Percentiles rank a stretch among this genome's conserved stretches.
Evolutionary conservation across 2,329 filamentous ascomycete genomes (phyloP).

Genomic region (Graphiopsis chlorocephala): DNA sequence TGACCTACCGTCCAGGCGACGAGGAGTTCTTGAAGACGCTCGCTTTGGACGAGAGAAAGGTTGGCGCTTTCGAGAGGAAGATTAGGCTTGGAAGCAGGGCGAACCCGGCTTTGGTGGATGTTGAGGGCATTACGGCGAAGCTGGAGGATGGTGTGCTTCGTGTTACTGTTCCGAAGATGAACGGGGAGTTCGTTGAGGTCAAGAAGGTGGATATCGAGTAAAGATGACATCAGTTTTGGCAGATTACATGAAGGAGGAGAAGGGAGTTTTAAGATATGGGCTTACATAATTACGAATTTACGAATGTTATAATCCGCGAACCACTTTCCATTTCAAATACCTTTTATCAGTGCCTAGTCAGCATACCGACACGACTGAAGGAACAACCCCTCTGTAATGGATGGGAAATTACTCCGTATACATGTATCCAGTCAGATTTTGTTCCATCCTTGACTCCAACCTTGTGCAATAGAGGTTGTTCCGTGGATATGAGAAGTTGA

Average conservation of each 20-base stretch:
- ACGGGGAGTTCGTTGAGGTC: conserved; percentile 59
- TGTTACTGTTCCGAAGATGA: conserved; percentile 72
- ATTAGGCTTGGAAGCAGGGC: conserved; percentile 58
- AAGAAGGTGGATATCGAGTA: conserved; percentile 53
- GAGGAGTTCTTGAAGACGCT: conserved; percentile 68
- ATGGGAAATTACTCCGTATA: too few species aligned
- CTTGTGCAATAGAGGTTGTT: not conserved
- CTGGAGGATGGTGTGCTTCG: conserved; percentile 75
- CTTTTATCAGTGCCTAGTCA: not conserved
- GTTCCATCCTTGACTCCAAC: too few species aligned
- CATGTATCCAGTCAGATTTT: too few species aligned
- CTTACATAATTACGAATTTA: not conserved
- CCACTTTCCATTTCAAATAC: not conserved
- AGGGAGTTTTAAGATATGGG: not conserved
- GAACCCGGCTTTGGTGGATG: conserved; percentile 62
- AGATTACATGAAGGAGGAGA: not conserved
- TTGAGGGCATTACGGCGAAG: conserved; percentile 66
- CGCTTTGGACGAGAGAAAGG: conserved; percentile 63
- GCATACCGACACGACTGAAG: not conserved
- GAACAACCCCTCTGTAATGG: not conserved
- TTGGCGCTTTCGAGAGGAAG: conserved; percentile 72
- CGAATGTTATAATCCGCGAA: not conserved
- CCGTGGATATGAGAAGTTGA: not conserved
- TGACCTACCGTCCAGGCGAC: conserved; percentile 68
- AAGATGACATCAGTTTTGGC: not conserved